These are phyloP conservation scores for Agapanthus africanus DNA, from an alignment of 106 monocot genomes.

Conservation along the genomic window DNA sequence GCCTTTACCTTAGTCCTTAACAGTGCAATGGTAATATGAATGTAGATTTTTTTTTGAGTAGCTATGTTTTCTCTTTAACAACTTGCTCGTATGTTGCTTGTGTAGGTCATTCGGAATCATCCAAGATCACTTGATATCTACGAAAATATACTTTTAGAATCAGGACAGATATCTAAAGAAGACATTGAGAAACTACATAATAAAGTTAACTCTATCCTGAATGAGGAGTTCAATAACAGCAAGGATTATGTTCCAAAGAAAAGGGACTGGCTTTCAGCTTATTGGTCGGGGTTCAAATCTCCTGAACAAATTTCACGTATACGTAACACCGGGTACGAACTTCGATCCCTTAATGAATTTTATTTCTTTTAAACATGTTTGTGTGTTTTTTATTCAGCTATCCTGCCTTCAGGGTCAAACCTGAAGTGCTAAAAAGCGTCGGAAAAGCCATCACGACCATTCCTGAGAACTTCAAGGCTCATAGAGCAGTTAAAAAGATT, in stretches of 20 bases:
- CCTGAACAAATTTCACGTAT: slow-evolving; percentile 92
- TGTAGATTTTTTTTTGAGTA: too few relatives aligned
- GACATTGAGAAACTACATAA: slow-evolving; percentile 58
- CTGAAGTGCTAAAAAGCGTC: slow-evolving; percentile 75
- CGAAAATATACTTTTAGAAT: slow-evolving; percentile 63
- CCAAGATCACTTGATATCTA: slow-evolving; percentile 79
- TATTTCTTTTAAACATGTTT: neutral
- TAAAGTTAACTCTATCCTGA: slow-evolving; percentile 66
- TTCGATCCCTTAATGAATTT: too few relatives aligned
- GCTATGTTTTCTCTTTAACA: too few relatives aligned
- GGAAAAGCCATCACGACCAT: slow-evolving; percentile 75
- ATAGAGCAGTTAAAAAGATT: slow-evolving; percentile 65
- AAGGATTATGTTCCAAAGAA: slow-evolving; percentile 76
- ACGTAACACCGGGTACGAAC: slow-evolving; percentile 92
- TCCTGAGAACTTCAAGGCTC: slow-evolving; percentile 79
- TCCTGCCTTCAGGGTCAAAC: slow-evolving; percentile 59
- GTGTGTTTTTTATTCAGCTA: neutral
- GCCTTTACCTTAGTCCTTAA: too few relatives aligned
- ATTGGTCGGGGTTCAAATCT: slow-evolving; percentile 92
- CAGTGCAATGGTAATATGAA: too few relatives aligned
- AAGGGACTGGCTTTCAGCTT: slow-evolving; percentile 88
- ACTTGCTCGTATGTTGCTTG: neutral
- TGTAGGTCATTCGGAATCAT: slow-evolving; percentile 74
- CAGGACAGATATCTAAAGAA: slow-evolving; percentile 51
- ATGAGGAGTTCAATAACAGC: slow-evolving; percentile 79